These are phyloP conservation scores for Naematelia encephala DNA, from an alignment of 768 basidiomycete species.

Conservation along the genomic window DNA sequence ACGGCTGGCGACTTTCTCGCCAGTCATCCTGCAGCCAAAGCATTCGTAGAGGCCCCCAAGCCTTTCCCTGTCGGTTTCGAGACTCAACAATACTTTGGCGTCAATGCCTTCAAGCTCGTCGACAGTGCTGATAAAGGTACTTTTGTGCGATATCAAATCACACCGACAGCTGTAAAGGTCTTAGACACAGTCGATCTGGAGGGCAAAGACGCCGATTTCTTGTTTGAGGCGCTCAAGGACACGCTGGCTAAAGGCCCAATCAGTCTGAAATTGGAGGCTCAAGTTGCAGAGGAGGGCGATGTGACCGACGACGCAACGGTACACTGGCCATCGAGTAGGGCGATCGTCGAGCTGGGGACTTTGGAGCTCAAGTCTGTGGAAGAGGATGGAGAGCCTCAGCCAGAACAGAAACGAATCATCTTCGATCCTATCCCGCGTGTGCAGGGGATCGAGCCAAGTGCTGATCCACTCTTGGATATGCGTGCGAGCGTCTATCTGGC, in stretches of 20 bases:
- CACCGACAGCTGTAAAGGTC: conserved; percentile 10
- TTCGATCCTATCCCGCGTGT: conserved; percentile 34
- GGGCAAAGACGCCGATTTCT: conserved; percentile 2
- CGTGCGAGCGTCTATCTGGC: conserved; percentile 27
- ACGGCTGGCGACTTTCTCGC: conserved; percentile 12
- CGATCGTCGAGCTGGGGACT: conserved; percentile 21
- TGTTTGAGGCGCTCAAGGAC: conserved; percentile 5
- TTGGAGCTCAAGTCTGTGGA: conserved; percentile 8
- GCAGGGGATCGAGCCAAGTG: conserved; percentile 23
- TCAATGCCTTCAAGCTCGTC: conserved; percentile 27
- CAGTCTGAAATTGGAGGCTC: conserved; percentile 15
- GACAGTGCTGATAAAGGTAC: conserved; percentile 11
- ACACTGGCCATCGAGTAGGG: conserved; percentile 21
- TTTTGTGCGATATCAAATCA: conserved; percentile 16
- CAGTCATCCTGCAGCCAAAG: conserved; percentile 13
- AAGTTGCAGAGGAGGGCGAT: conserved; percentile 27
- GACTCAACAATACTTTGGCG: conserved; percentile 15
- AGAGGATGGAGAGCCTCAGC: conserved; percentile 9
- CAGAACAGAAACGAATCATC: conserved; percentile 27
- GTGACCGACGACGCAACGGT: conserved; percentile 26
- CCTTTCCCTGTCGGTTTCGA: conserved; percentile 20
- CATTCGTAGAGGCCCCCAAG: conserved; percentile 21
- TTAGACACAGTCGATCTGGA: conserved; percentile 6
- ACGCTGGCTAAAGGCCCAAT: conserved; percentile 1
- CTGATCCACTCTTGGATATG: conserved; percentile 29